Evolutionary conservation across 2,329 filamentous ascomycete genomes (phyloP).

Genomic region (Pseudocercospora fijiensis): DNA sequence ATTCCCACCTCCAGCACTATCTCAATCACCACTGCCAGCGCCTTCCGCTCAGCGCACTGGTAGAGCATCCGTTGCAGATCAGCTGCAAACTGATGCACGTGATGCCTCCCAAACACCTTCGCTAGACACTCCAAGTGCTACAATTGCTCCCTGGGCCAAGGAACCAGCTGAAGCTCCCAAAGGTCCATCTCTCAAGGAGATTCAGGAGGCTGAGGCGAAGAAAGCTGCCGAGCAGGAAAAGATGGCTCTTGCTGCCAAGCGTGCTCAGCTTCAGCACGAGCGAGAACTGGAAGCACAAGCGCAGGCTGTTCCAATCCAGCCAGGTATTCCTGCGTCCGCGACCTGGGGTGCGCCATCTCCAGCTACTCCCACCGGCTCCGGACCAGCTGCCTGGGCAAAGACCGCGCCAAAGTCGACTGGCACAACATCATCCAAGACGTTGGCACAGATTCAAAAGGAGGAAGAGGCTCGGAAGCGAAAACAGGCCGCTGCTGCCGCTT

Average conservation of each 20-base stretch:
- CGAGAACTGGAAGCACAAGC: constrained; percentile 70
- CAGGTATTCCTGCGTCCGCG: constrained; percentile 80
- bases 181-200: constrained; percentile 91
- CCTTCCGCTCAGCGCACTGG: constrained; percentile 79
- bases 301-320: constrained; percentile 52
- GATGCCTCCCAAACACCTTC: constrained; percentile 78
- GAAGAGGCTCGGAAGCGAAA: constrained; percentile 88
- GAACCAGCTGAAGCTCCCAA: constrained; percentile 71
- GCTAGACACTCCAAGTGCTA: constrained; percentile 63
- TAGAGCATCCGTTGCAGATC: constrained; percentile 78
- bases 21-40: constrained; percentile 78
- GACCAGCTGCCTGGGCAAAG: constrained; percentile 64
- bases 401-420: constrained; percentile 55
- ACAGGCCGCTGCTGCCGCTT: constrained; percentile 52
- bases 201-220: constrained; percentile 91
- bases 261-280: constrained; percentile 73
- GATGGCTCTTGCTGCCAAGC: constrained; percentile 71
- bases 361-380: constrained; percentile 54
- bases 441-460: constrained; percentile 95
- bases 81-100: constrained; percentile 61
- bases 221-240: constrained; percentile 90
- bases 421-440: constrained; percentile 70
- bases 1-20: constrained; percentile 68
- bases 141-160: constrained; percentile 92
- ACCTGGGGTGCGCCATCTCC: constrained; percentile 83